A percentile compares a stretch with the other conserved stretches of the same genome.
Conservation (phyloP, 2,329 filamentous ascomycete species). For the Periglandula ipomoeae region DNA sequence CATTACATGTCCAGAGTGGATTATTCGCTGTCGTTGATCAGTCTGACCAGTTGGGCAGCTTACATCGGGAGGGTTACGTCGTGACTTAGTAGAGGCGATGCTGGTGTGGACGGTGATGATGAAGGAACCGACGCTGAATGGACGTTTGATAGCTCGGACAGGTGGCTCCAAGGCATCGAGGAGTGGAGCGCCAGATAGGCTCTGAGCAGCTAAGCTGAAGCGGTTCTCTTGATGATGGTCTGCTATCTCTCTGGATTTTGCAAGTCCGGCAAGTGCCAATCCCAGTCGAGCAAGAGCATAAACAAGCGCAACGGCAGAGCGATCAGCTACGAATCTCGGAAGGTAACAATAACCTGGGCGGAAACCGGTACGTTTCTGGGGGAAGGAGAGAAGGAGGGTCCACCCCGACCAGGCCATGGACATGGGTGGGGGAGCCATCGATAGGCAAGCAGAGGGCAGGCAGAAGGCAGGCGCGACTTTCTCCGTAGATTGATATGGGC, state of each 20-base stretch:
- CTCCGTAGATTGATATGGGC: no score
- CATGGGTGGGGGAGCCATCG: no score
- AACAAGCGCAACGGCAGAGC: background rate
- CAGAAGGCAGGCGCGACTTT: no score
- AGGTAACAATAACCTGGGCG: background rate
- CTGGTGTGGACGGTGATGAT: background rate
- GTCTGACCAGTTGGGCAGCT: background rate
- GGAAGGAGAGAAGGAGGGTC: background rate
- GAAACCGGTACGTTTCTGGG: background rate
- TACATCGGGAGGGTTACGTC: background rate
- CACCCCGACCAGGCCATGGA: background rate
- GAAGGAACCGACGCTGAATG: background rate
- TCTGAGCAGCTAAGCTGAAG: background rate
- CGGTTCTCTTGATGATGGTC: no score
- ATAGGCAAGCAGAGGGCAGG: no score
- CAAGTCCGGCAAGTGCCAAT: background rate
- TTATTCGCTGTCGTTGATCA: background rate
- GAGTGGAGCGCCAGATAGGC: background rate
- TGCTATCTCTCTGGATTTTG: no score
- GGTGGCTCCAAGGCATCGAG: no score
- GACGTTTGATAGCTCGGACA: background rate
- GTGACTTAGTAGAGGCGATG: background rate
- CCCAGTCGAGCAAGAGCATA: background rate
- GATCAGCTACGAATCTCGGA: background rate
- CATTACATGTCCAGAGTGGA: no score